These are phyloP conservation scores for Leccinum variicolor DNA, from an alignment of 768 basidiomycete genomes.

Conservation along the genomic window DNA sequence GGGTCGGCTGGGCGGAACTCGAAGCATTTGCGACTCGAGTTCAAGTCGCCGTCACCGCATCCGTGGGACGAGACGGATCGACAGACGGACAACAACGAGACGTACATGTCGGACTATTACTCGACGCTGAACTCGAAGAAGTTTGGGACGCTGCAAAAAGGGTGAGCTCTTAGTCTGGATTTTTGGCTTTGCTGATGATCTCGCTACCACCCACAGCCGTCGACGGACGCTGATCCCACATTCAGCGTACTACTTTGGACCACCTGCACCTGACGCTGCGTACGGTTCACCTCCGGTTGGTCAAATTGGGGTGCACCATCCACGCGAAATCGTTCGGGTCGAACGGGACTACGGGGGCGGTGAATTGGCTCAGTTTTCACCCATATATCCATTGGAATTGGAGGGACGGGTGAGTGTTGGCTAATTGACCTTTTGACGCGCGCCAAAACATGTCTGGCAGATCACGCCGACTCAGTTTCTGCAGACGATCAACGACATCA, in stretches of 20 bases:
- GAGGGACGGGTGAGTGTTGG: constrained; percentile 76
- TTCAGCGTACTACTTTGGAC: constrained; percentile 83
- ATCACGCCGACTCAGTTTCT: constrained; percentile 89
- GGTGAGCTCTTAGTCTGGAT: constrained; percentile 29
- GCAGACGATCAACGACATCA: constrained; percentile 87
- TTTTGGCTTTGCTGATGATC: not conserved
- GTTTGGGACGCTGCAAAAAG: constrained; percentile 41
- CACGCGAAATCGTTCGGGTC: constrained; percentile 86
- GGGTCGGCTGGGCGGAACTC: constrained; percentile 24
- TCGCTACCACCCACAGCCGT: constrained; percentile 27
- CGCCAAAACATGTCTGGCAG: constrained; percentile 36
- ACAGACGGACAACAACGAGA: constrained; percentile 39
- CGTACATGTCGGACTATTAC: constrained; percentile 35
- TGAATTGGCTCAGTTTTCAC: constrained; percentile 86
- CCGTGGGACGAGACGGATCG: constrained; percentile 64
- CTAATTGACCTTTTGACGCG: not conserved
- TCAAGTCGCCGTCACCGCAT: constrained; percentile 53
- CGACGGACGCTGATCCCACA: constrained; percentile 59
- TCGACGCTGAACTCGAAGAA: constrained; percentile 42
- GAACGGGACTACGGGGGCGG: constrained; percentile 92
- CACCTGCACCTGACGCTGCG: constrained; percentile 71
- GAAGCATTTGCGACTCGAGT: constrained; percentile 48
- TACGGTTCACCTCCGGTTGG: constrained; percentile 81
- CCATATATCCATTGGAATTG: constrained; percentile 86
- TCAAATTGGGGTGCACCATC: constrained; percentile 84